phyloP scores from a whole-genome alignment of 164 flowering plant genomes.

The Aristolochia contorta region DNA sequence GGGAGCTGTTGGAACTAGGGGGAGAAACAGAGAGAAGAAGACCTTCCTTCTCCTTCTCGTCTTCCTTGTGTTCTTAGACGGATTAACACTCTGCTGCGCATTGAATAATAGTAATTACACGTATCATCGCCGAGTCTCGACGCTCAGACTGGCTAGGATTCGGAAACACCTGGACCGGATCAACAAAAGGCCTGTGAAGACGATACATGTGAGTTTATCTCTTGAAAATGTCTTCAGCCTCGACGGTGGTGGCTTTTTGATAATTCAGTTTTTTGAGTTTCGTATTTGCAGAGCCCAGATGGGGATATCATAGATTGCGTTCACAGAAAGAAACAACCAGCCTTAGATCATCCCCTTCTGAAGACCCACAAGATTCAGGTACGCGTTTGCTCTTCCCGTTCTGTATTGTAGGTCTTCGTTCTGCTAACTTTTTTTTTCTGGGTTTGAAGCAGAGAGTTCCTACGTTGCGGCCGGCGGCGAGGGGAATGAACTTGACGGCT shows the following conservation, averaged over 20 bases:
- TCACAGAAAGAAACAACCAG: conserved; percentile 70
- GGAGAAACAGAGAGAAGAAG: conserved; percentile 13
- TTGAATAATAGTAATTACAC: conserved; percentile 63
- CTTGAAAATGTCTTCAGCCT: not conserved
- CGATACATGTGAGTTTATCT: conserved; percentile 39
- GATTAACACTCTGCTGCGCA: conserved; percentile 10
- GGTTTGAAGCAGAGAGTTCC: conserved; percentile 27
- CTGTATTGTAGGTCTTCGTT: too few species aligned
- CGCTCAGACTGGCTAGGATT: conserved; percentile 56
- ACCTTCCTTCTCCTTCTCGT: not conserved
- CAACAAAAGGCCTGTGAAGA: conserved; percentile 53
- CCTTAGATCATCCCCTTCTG: conserved; percentile 92
- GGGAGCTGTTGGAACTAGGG: conserved; percentile 16
- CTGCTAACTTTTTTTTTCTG: too few species aligned
- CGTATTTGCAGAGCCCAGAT: conserved; percentile 68
- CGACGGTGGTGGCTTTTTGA: not conserved
- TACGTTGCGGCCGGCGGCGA: conserved; percentile 8
- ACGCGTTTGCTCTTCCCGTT: not conserved
- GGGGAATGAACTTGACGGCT: conserved; percentile 5
- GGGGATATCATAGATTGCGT: conserved; percentile 94
- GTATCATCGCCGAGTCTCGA: conserved; percentile 34
- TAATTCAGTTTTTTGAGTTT: not conserved
- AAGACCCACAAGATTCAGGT: conserved; percentile 96
- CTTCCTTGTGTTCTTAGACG: conserved; percentile 1
- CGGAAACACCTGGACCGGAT: conserved; percentile 50